Evolutionary conservation across 2,329 filamentous ascomycete genomes (phyloP).

Genomic region (Drechslerella coelobrocha): DNA sequence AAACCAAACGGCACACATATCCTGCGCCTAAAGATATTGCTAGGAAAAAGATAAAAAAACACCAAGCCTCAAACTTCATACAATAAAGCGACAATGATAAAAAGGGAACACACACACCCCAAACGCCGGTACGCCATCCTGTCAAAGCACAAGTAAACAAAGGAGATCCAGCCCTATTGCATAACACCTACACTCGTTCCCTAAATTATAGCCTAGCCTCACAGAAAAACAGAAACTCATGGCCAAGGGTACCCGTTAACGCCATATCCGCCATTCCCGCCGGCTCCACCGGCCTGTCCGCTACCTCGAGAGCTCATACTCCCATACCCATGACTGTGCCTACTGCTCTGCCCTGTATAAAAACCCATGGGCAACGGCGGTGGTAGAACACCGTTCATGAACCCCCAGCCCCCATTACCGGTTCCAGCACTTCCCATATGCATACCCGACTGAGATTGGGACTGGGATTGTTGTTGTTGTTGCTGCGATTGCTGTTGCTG

Average conservation of each 20-base stretch:
- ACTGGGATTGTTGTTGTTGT: conserved; percentile 12
- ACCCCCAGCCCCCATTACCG: conserved; percentile 43
- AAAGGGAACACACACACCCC: too few relatives aligned
- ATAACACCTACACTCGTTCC: neutral
- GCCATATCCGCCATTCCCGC: conserved; percentile 26
- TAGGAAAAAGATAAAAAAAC: too few relatives aligned
- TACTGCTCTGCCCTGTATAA: conserved; percentile 42
- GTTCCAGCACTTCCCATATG: conserved; percentile 25
- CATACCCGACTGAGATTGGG: conserved; percentile 6
- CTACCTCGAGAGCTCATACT: conserved; percentile 48
- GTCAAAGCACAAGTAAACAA: neutral
- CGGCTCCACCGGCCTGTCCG: conserved; percentile 24
- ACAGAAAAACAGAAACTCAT: conserved; percentile 1
- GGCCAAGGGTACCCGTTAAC: conserved; percentile 43
- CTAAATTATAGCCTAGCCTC: neutral
- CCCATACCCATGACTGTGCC: conserved; percentile 41
- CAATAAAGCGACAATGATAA: too few relatives aligned
- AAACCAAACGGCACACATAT: too few relatives aligned
- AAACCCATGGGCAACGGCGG: conserved; percentile 44
- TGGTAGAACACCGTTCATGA: conserved; percentile 34
- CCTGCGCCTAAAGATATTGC: too few relatives aligned
- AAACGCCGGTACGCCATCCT: too few relatives aligned
- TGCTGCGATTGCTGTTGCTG: conserved; percentile 28
- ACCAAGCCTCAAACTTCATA: too few relatives aligned
- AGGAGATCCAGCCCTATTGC: conserved; percentile 5